Evolutionary conservation across 148 eudicot species (phyloP).

Genomic region (Rhododendron griersonianum): DNA sequence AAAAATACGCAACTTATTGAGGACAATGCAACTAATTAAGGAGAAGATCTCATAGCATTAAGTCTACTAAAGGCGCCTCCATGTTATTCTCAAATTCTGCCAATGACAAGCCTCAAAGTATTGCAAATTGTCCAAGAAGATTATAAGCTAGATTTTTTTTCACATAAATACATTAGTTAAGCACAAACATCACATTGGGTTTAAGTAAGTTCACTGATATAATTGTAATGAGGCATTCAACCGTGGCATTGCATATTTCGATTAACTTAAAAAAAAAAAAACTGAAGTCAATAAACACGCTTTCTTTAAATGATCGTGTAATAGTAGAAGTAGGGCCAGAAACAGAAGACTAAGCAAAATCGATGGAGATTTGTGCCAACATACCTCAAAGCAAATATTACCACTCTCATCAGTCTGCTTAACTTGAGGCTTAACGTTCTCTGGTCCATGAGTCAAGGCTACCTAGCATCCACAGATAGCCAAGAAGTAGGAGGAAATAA

Average conservation of each 20-base stretch:
- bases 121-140: neutral
- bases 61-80: no score
- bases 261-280: neutral
- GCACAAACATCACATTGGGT: neutral
- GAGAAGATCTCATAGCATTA: no score
- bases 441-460: conserved; percentile 98
- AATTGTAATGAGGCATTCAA: neutral
- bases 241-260: neutral
- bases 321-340: neutral
- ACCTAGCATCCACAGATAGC: conserved; percentile 46
- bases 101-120: neutral
- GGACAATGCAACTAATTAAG: no score
- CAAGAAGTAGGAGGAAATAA: neutral
- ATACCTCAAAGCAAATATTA: conserved; percentile 90
- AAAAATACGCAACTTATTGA: no score
- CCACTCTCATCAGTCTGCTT: conserved; percentile 68
- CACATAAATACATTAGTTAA: neutral
- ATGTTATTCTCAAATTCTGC: no score
- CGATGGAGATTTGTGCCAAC: neutral
- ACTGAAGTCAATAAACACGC: neutral
- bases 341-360: neutral
- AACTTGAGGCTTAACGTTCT: conserved; percentile 94
- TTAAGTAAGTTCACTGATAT: neutral
- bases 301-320: neutral
- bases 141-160: neutral